These are phyloP conservation scores for Spathaspora gorwiae DNA, from an alignment of 805 yeast genomes.

Conservation along the genomic window DNA sequence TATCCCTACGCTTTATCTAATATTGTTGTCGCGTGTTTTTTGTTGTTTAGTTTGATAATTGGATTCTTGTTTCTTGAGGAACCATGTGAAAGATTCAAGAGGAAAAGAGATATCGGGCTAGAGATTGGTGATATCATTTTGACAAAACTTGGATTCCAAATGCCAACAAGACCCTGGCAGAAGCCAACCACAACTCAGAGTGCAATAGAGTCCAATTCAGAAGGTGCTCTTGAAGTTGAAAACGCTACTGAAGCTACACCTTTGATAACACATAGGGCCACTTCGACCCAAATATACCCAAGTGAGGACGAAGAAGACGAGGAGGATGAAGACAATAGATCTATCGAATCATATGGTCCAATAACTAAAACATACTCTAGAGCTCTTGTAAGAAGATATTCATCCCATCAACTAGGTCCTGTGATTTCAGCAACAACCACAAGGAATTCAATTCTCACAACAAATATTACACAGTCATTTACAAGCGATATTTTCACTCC, in stretches of 20 bases:
- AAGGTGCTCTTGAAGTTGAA: not conserved
- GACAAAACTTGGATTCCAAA: slow-evolving; percentile 19
- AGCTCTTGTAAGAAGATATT: slow-evolving; percentile 18
- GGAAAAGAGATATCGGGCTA: slow-evolving; percentile 25
- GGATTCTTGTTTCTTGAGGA: slow-evolving; percentile 38
- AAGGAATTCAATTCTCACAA: slow-evolving; percentile 5
- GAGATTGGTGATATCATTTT: slow-evolving; percentile 35
- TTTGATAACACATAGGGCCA: not conserved
- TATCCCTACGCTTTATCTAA: slow-evolving; percentile 39
- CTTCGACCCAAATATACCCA: not conserved
- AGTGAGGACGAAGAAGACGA: slow-evolving; percentile 7
- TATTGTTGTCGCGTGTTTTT: slow-evolving; percentile 26
- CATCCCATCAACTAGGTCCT: slow-evolving; percentile 9
- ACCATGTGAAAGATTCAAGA: slow-evolving; percentile 22
- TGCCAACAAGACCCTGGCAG: slow-evolving; percentile 30
- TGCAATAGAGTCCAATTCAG: not conserved
- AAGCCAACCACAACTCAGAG: not conserved
- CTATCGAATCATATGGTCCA: slow-evolving; percentile 8
- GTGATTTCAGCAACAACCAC: slow-evolving; percentile 6
- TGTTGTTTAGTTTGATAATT: slow-evolving; percentile 20
- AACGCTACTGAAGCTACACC: not conserved
- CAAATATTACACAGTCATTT: slow-evolving; percentile 12
- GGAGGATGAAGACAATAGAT: slow-evolving; percentile 12
- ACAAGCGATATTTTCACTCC: slow-evolving; percentile 22
- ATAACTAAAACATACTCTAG: slow-evolving; percentile 15